These are phyloP conservation scores for Colletotrichum lindemuthianum DNA, from an alignment of 2,329 filamentous ascomycete genomes.

Conservation along the genomic window DNA sequence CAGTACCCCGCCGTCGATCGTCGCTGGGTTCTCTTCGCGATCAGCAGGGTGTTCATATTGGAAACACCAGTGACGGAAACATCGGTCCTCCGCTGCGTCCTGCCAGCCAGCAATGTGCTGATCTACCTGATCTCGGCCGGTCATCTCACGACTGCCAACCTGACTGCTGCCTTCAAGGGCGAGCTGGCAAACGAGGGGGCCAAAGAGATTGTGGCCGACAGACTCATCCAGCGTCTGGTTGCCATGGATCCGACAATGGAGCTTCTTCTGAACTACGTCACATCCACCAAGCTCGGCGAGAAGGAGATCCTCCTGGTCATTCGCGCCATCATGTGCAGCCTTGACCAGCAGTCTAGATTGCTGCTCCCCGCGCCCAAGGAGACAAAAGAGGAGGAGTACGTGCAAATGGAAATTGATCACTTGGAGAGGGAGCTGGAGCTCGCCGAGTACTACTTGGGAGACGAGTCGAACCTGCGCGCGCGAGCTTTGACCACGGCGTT, in stretches of 20 bases:
- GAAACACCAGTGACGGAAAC: slow-evolving; percentile 49
- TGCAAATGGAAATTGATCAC: slow-evolving; percentile 66
- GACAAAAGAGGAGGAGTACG: slow-evolving; percentile 44
- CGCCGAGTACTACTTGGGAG: slow-evolving; percentile 73
- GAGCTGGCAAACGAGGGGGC: slow-evolving; percentile 57
- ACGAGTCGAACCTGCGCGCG: slow-evolving; percentile 70
- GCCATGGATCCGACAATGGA: slow-evolving; percentile 76
- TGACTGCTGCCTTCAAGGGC: slow-evolving; percentile 66
- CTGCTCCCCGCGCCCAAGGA: slow-evolving; percentile 35
- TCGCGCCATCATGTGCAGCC: slow-evolving; percentile 73
- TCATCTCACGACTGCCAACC: slow-evolving; percentile 67
- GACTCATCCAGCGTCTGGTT: slow-evolving; percentile 70
- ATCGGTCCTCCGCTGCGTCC: slow-evolving; percentile 47
- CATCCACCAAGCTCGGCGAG: slow-evolving; percentile 71
- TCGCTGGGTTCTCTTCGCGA: slow-evolving; percentile 71
- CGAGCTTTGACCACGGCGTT: slow-evolving; percentile 75
- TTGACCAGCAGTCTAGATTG: slow-evolving; percentile 56
- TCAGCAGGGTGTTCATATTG: slow-evolving; percentile 70
- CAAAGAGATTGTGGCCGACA: slow-evolving; percentile 51
- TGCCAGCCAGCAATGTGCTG: slow-evolving; percentile 64
- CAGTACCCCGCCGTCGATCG: slow-evolving; percentile 68
- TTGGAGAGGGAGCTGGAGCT: slow-evolving; percentile 73
- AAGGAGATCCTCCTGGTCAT: slow-evolving; percentile 74
- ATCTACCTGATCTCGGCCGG: slow-evolving; percentile 70
- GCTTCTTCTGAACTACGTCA: slow-evolving; percentile 72